phyloP scores from a whole-genome alignment of 768 basidiomycete genomes.

The Inosperma sp. region DNA sequence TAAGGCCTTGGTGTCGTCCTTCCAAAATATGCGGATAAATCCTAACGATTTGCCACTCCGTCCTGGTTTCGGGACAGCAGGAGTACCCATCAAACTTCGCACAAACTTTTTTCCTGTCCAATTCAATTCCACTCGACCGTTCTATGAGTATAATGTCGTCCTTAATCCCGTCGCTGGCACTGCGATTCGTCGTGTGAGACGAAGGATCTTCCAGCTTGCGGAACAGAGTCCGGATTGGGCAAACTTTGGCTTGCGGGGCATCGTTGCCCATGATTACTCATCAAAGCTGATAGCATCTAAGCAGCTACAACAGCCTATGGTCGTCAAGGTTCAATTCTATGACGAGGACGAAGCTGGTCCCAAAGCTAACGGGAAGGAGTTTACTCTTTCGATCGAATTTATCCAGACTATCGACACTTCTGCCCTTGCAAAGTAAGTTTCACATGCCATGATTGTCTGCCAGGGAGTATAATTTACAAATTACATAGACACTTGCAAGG shows the following conservation, averaged over 20 bases:
- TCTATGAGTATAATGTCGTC: slow-evolving; percentile 60
- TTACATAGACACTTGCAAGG: slow-evolving; percentile 51
- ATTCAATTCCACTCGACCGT: slow-evolving; percentile 37
- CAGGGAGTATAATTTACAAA: slow-evolving; percentile 4
- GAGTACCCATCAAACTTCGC: slow-evolving; percentile 47
- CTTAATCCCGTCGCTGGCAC: slow-evolving; percentile 50
- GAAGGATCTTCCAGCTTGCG: slow-evolving; percentile 60
- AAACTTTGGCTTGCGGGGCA: slow-evolving; percentile 43
- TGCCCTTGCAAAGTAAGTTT: slow-evolving; percentile 37
- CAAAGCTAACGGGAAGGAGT: slow-evolving; percentile 43
- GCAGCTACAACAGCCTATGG: slow-evolving; percentile 42
- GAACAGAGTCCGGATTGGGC: slow-evolving; percentile 49
- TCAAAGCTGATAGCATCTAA: slow-evolving; percentile 47
- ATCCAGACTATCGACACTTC: slow-evolving; percentile 50
- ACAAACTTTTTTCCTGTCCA: slow-evolving; percentile 67
- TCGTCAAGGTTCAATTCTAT: slow-evolving; percentile 41
- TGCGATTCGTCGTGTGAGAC: slow-evolving; percentile 48
- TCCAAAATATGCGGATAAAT: slow-evolving; percentile 30
- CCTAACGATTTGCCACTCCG: slow-evolving; percentile 49
- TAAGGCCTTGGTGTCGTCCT: slow-evolving; percentile 36
- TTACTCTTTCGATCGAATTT: slow-evolving; percentile 40
- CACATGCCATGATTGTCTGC: slow-evolving; percentile 31
- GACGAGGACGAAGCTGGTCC: slow-evolving; percentile 50
- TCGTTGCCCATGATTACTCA: slow-evolving; percentile 54
- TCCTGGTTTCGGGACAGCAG: slow-evolving; percentile 52